Percentiles rank a stretch among this genome's conserved stretches.
Evolutionary conservation across 805 yeast species (phyloP).

Genomic region (Maudiozyma turicensis): DNA sequence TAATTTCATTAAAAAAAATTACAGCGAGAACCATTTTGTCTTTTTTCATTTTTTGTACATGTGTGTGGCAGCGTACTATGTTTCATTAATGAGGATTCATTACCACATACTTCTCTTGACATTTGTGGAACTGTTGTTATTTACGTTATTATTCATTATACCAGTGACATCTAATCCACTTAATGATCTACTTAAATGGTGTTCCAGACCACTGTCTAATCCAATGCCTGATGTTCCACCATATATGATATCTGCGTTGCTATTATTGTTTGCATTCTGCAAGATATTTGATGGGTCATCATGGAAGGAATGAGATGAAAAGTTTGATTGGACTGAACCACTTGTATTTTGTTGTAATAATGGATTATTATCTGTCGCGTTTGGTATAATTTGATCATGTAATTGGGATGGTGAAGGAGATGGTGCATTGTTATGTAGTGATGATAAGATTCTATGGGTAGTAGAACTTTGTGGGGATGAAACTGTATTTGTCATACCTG

Average conservation of each 20-base stretch:
- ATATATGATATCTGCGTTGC: not conserved
- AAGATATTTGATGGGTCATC: constrained; percentile 9
- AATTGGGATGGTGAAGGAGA: constrained; percentile 1
- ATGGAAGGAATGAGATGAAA: constrained; percentile 25
- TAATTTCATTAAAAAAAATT: too few species aligned
- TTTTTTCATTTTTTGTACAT: too few species aligned
- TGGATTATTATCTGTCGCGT: constrained; percentile 1
- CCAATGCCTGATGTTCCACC: not conserved
- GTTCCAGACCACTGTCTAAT: constrained; percentile 12
- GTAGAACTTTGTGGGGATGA: constrained; percentile 13
- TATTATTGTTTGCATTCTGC: not conserved
- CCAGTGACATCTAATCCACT: constrained; percentile 27
- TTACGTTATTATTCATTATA: constrained; percentile 3
- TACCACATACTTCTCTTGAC: not conserved
- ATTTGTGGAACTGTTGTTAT: not conserved
- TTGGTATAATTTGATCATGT: constrained; percentile 4
- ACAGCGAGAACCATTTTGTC: too few species aligned
- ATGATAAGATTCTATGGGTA: constrained; percentile 12
- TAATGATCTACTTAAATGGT: constrained; percentile 26
- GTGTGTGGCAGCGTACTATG: too few species aligned
- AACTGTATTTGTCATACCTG: constrained; percentile 18
- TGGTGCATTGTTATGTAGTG: constrained; percentile 5
- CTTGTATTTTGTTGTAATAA: constrained; percentile 25
- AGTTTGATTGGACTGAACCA: constrained; percentile 28
- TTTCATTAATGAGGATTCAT: too few species aligned